Evolutionary conservation across 2,329 filamentous ascomycete species (phyloP).

Genomic region (Aspergillus aculeatus): DNA sequence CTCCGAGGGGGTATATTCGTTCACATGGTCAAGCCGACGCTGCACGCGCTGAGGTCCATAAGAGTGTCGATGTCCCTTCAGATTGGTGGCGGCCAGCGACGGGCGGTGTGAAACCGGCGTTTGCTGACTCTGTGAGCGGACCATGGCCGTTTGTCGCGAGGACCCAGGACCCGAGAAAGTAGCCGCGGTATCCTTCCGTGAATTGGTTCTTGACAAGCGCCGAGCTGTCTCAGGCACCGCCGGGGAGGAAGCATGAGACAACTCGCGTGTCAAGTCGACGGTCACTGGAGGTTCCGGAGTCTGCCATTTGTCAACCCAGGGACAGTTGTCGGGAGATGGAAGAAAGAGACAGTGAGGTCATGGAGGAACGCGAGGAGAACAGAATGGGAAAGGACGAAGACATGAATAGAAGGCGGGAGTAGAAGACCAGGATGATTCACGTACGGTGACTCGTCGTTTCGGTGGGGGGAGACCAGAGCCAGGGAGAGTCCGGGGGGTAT

Average conservation of each 20-base stretch:
- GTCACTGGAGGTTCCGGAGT: slow-evolving; percentile 39
- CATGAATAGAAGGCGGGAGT: slow-evolving; percentile 29
- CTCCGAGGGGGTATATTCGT: slow-evolving; percentile 44
- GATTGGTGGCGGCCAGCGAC: slow-evolving; percentile 19
- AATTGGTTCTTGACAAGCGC: slow-evolving; percentile 27
- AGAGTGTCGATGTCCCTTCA: slow-evolving; percentile 32
- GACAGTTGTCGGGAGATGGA: slow-evolving; percentile 28
- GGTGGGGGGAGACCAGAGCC: slow-evolving; percentile 39
- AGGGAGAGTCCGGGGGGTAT: slow-evolving; percentile 40
- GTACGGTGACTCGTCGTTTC: slow-evolving; percentile 49
- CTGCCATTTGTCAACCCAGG: slow-evolving; percentile 45
- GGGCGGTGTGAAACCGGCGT: slow-evolving; percentile 34
- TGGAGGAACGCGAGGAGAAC: slow-evolving; percentile 23
- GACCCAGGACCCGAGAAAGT: slow-evolving; percentile 27
- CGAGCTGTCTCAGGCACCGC: slow-evolving; percentile 24
- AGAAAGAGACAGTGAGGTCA: slow-evolving; percentile 16
- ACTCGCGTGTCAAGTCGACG: slow-evolving; percentile 31
- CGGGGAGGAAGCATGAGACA: slow-evolving; percentile 33
- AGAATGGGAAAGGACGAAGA: slow-evolving; percentile 25
- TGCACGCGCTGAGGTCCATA: slow-evolving; percentile 29
- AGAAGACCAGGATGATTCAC: slow-evolving; percentile 43
- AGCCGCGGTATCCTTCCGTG: slow-evolving; percentile 25
- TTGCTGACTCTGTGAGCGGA: slow-evolving; percentile 41
- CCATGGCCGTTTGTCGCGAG: slow-evolving; percentile 36
- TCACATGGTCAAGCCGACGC: slow-evolving; percentile 37